Percentiles rank a stretch among this genome's conserved stretches.
phyloP scores from a whole-genome alignment of 2,329 filamentous ascomycete species.

The Verticillium longisporum region DNA sequence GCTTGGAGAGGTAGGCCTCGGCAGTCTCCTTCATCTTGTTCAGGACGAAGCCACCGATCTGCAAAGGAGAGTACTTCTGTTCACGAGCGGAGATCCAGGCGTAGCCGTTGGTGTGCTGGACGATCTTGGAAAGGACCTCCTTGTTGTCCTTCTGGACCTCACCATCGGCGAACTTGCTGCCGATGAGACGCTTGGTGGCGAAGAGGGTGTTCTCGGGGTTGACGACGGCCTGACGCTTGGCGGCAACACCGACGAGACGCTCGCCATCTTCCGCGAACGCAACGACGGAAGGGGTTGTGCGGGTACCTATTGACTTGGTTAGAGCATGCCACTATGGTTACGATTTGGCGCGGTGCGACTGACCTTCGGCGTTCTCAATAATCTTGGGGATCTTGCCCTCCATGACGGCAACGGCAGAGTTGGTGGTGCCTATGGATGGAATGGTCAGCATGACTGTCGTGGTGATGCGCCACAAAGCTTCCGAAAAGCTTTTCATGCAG shows the following conservation, averaged over 20 bases:
- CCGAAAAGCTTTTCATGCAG: not conserved
- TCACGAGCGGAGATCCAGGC: constrained; percentile 92
- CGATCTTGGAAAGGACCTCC: constrained; percentile 97
- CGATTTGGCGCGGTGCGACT: constrained; percentile 12
- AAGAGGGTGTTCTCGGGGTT: constrained; percentile 99
- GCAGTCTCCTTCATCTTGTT: constrained; percentile 99
- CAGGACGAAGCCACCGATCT: constrained; percentile 93
- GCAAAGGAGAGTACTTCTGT: constrained; percentile 96
- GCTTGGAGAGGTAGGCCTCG: constrained; percentile 84
- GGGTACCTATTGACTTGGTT: constrained; percentile 52
- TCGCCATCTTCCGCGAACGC: constrained; percentile 94
- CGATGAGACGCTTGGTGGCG: constrained; percentile 97
- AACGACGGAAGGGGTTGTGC: constrained; percentile 90
- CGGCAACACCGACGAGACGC: constrained; percentile 91
- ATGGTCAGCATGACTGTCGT: not conserved
- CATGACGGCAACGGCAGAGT: constrained; percentile 96
- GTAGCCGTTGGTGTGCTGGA: constrained; percentile 93
- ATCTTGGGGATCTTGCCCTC: constrained; percentile 93
- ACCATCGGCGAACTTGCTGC: constrained; percentile 87
- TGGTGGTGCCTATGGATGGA: constrained; percentile 64
- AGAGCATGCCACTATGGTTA: constrained; percentile 1
- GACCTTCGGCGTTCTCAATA: constrained; percentile 96
- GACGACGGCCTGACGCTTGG: constrained; percentile 96
- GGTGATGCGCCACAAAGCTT: not conserved
- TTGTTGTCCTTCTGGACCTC: constrained; percentile 97